Conservation (phyloP, 768 basidiomycete species). For the Boletellus sp. region DNA sequence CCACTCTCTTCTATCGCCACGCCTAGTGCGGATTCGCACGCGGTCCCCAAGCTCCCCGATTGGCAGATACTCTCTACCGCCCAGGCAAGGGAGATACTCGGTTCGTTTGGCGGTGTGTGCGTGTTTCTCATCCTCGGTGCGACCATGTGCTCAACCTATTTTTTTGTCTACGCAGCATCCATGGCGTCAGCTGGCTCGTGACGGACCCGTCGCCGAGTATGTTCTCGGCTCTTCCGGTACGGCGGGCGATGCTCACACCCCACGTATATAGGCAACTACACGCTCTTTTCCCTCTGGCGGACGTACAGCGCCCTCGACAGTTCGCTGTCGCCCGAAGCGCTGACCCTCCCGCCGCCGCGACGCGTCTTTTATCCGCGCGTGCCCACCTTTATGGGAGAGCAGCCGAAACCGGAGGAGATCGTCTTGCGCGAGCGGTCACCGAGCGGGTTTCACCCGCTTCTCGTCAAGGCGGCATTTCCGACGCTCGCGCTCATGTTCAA, state of each 20-base stretch:
- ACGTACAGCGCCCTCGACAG: slow-evolving; percentile 64
- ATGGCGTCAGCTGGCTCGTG: slow-evolving; percentile 68
- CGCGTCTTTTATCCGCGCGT: slow-evolving; percentile 73
- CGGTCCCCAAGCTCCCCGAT: slow-evolving; percentile 45
- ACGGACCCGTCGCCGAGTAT: slow-evolving; percentile 49
- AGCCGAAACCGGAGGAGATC: slow-evolving; percentile 29
- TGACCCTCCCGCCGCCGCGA: slow-evolving; percentile 60
- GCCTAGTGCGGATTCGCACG: slow-evolving; percentile 28
- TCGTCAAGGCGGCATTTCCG: slow-evolving; percentile 74
- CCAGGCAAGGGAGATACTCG: slow-evolving; percentile 47
- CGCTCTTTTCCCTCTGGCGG: slow-evolving; percentile 74
- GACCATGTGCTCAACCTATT: not conserved
- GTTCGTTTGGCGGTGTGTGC: slow-evolving; percentile 52
- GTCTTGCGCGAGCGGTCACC: slow-evolving; percentile 44
- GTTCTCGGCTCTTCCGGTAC: slow-evolving; percentile 18
- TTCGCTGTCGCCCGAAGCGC: slow-evolving; percentile 42
- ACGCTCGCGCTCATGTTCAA: slow-evolving; percentile 60
- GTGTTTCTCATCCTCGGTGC: slow-evolving; percentile 21
- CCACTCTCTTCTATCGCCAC: slow-evolving; percentile 47
- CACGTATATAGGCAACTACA: slow-evolving; percentile 54
- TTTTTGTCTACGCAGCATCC: slow-evolving; percentile 41
- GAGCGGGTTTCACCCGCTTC: slow-evolving; percentile 67
- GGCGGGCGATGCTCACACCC: slow-evolving; percentile 1
- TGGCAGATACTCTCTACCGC: slow-evolving; percentile 58
- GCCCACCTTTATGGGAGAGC: slow-evolving; percentile 51